phyloP scores from a whole-genome alignment of 306 rosid genomes.

The Fagus crenata region DNA sequence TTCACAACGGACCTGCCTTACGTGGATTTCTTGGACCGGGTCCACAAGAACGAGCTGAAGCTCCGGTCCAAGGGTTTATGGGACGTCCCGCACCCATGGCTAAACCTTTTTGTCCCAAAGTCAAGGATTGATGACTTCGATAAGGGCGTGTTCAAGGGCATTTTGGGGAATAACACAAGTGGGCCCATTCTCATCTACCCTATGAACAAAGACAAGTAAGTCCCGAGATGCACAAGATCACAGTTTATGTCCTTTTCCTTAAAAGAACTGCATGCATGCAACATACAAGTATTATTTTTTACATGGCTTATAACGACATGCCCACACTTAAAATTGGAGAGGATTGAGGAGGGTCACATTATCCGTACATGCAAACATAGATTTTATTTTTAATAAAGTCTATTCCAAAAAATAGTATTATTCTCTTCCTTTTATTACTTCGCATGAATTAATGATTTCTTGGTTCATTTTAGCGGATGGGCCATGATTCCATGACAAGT shows the following conservation, averaged over 20 bases:
- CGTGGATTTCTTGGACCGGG: constrained; percentile 91
- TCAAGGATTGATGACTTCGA: constrained; percentile 85
- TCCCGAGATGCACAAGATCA: constrained; percentile 16
- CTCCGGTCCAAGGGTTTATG: constrained; percentile 85
- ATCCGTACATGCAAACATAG: neutral
- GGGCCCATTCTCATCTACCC: constrained; percentile 99
- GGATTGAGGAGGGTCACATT: neutral
- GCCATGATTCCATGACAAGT: neutral
- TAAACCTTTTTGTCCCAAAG: constrained; percentile 87
- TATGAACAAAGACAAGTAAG: constrained; percentile 87
- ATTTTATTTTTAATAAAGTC: too few relatives aligned
- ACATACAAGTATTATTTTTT: constrained; percentile 12
- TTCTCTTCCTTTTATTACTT: too few relatives aligned
- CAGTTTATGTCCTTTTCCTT: neutral
- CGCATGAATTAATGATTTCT: too few relatives aligned
- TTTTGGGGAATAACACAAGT: constrained; percentile 84
- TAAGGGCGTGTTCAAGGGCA: constrained; percentile 85
- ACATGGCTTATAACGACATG: constrained; percentile 27
- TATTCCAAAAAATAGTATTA: too few relatives aligned
- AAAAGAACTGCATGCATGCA: constrained; percentile 23
- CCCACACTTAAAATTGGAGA: neutral
- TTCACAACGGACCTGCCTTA: constrained; percentile 83
- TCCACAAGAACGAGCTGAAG: constrained; percentile 87
- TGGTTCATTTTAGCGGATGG: neutral
- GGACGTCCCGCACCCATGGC: constrained; percentile 99